Evolutionary conservation across 164 flowering plant species (phyloP).

Genomic region (Houttuynia cordata): DNA sequence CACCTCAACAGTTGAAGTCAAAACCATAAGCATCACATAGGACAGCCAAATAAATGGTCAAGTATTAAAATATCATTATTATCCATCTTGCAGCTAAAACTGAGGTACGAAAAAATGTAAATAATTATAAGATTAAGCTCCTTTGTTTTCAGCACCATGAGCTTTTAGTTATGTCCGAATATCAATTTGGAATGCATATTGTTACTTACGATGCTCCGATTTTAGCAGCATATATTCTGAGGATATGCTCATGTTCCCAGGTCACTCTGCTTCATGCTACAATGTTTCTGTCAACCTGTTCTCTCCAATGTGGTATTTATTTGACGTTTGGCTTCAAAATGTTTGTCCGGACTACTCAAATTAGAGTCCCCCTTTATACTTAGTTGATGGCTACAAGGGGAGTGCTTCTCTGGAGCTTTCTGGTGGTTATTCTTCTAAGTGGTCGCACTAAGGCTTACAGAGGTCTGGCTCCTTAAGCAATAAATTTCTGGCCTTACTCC

Average conservation of each 20-base stretch:
- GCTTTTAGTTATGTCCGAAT: not conserved
- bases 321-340: not conserved
- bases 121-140: not conserved
- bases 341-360: not conserved
- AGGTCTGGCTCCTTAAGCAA: not conserved
- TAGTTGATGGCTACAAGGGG: not conserved
- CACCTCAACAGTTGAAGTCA: no score
- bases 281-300: not conserved
- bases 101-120: not conserved
- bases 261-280: not conserved
- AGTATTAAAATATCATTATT: no score
- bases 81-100: not conserved
- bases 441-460: not conserved
- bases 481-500: no score
- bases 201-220: not conserved
- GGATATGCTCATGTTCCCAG: conserved; percentile 5
- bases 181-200: not conserved
- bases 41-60: not conserved
- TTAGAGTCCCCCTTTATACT: not conserved
- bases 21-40: no score
- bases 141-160: not conserved
- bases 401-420: not conserved
- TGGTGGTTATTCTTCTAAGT: not conserved
- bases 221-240: not conserved
- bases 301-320: not conserved